Conservation (phyloP, 2,329 filamentous ascomycete genomes). For the Fusarium caatingaense region DNA sequence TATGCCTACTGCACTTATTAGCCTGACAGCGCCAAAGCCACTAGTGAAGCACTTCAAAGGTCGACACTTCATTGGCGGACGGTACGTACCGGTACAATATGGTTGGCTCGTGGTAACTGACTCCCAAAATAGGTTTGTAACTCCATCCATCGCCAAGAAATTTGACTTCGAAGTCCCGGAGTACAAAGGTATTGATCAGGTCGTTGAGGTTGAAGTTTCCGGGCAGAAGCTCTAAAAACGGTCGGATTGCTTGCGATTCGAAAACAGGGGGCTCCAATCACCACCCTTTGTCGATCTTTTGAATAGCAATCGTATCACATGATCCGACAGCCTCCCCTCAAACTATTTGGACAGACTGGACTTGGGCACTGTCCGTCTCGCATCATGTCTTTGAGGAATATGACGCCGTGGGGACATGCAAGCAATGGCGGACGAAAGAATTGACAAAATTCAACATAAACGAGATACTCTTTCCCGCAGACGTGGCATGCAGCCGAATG, state of each 20-base stretch:
- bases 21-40: constrained; percentile 93
- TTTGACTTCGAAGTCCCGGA: constrained; percentile 85
- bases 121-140: constrained; percentile 73
- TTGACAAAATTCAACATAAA: constrained; percentile 68
- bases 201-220: constrained; percentile 76
- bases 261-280: constrained; percentile 12
- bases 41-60: constrained; percentile 85
- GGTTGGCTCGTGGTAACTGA: constrained; percentile 28
- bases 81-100: constrained; percentile 60
- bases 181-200: constrained; percentile 89
- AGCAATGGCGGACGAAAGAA: constrained; percentile 62
- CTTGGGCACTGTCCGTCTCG: constrained; percentile 67
- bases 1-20: constrained; percentile 83
- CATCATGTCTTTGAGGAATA: constrained; percentile 58
- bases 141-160: constrained; percentile 80
- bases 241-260: constrained; percentile 5
- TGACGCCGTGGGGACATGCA: constrained; percentile 59
- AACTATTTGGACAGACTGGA: constrained; percentile 68
- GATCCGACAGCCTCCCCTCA: constrained; percentile 65
- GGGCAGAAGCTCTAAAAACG: constrained; percentile 64
- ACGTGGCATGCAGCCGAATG: constrained; percentile 67
- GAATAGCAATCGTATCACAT: constrained; percentile 56
- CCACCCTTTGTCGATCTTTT: constrained; percentile 16
- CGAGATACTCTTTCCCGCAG: constrained; percentile 69
- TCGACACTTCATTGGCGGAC: constrained; percentile 90